A percentile compares a stretch with the other conserved stretches of the same genome.
Evolutionary conservation across 2,329 filamentous ascomycete species (phyloP).

Genomic region (Cryoendolithus antarcticus): DNA sequence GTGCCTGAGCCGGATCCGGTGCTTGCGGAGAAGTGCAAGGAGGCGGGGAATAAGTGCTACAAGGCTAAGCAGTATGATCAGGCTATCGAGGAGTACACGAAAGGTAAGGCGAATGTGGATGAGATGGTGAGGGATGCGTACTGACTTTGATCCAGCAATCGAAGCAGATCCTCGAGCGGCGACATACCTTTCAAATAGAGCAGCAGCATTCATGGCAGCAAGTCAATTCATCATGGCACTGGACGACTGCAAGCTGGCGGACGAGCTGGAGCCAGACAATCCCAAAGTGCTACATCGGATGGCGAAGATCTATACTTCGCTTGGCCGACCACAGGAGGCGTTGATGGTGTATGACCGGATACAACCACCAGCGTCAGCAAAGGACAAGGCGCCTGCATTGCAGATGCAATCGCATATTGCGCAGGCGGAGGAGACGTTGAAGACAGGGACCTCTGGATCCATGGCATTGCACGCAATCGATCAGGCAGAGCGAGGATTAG

Average conservation of each 20-base stretch:
- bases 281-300: conserved; percentile 78
- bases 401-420: conserved; percentile 74
- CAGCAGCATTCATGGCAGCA: conserved; percentile 85
- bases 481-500: conserved; percentile 73
- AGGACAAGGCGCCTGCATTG: conserved; percentile 71
- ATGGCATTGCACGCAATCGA: conserved; percentile 90
- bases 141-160: conserved; percentile 49
- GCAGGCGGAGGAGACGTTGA: conserved; percentile 66
- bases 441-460: conserved; percentile 65
- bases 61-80: conserved; percentile 82
- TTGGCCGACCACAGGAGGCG: conserved; percentile 80
- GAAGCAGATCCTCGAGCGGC: conserved; percentile 73
- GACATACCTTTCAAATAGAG: conserved; percentile 88
- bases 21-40: conserved; percentile 85
- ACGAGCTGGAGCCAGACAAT: conserved; percentile 74
- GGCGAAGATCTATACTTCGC: conserved; percentile 75
- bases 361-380: conserved; percentile 65
- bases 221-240: conserved; percentile 69
- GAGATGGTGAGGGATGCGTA: conserved; percentile 2
- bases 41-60: conserved; percentile 90
- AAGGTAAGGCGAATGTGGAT: conserved; percentile 52
- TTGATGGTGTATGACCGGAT: conserved; percentile 72
- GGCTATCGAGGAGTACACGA: conserved; percentile 87
- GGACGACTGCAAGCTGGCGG: conserved; percentile 72
- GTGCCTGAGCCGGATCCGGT: conserved; percentile 37